Conservation (phyloP, 345 rosid genomes). For the Garcia nutans region DNA sequence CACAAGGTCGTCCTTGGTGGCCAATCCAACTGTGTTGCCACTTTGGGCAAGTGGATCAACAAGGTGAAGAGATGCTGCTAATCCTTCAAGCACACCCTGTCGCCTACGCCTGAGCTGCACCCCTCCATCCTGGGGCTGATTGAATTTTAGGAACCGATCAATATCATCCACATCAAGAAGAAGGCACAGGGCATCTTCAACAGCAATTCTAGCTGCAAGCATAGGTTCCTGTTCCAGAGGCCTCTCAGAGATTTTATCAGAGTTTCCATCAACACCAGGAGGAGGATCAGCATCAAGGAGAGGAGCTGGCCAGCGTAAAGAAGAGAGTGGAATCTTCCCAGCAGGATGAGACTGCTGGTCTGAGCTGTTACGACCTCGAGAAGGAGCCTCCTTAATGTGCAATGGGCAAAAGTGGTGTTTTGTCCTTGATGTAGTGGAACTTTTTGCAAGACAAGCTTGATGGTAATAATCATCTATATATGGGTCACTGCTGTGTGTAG, state of each 20-base stretch:
- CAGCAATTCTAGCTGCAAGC: conserved; percentile 91
- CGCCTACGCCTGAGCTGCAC: conserved; percentile 67
- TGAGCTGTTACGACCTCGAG: conserved; percentile 66
- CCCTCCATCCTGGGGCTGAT: conserved; percentile 85
- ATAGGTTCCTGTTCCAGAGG: conserved; percentile 91
- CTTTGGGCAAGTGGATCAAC: conserved; percentile 84
- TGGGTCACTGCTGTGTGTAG: conserved; percentile 76
- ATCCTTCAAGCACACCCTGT: conserved; percentile 72
- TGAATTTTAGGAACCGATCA: conserved; percentile 64
- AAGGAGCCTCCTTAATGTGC: conserved; percentile 70
- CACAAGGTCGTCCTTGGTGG: conserved; percentile 74
- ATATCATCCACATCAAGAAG: conserved; percentile 88
- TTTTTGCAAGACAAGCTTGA: conserved; percentile 82
- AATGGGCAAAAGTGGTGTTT: conserved; percentile 73
- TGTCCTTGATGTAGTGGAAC: conserved; percentile 52
- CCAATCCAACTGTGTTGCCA: conserved; percentile 44
- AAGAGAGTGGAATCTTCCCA: conserved; percentile 61
- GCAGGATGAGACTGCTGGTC: conserved; percentile 63
- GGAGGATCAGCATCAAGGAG: conserved; percentile 72
- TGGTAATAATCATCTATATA: conserved; percentile 92
- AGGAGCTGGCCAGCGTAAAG: conserved; percentile 64
- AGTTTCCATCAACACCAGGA: conserved; percentile 49
- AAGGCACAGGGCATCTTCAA: conserved; percentile 72
- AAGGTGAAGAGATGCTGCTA: conserved; percentile 86
- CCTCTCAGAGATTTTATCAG: conserved; percentile 61